Evolutionary conservation across 2,329 filamentous ascomycete genomes (phyloP), one percentile per base, ranked within the genome.

Genomic region (Lachnellula subtilissima): DNA sequence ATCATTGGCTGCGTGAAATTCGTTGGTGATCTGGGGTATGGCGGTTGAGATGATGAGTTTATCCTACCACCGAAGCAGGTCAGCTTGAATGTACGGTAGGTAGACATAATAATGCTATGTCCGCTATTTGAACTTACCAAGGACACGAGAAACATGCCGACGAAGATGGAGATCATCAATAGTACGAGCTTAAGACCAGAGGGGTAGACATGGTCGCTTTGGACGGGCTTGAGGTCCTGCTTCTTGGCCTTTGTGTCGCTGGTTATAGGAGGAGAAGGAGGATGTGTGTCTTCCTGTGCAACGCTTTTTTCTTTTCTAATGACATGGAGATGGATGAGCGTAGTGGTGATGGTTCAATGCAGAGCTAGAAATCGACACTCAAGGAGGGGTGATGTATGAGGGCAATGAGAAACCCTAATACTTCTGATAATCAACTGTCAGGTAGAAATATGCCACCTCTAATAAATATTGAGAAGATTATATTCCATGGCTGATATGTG

Each of bases 1-100:
- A 61, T 83, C 79, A 2, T 69, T 64, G 0, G 82, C 68, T 14
- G 76, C 75, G 53, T 80, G 74, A 65, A 80, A 78, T 19, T 77
- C 71, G 47, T 72, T 75, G 0, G 78, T 81, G 54, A 82, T 81
- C 48, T 70, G 68, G 1, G 78, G 78, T 52, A 78, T 73, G 3
- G 78, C 72, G 22, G 56, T 58, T 19, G 53, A 50, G 49, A 58
- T 55, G 37, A 58, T 58, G 15, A 53, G 49, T 39, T 43, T 49
- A 35, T 58, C 56, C 43, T 53, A 45, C 17, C 14, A 49, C 9
- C 2, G 14, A 15, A 15, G 17, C 47, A 11, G 28, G 25, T 49
- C n/a, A 49, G 47, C 37, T 40, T 40, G 37, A 14, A 40, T 40
- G 14, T 40, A 15, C n/a, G 5, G 14, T 15, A 6, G 14, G 11